Base-by-base conservation (phyloP, 164 flowering plant species). In the Umbellularia californica region DNA sequence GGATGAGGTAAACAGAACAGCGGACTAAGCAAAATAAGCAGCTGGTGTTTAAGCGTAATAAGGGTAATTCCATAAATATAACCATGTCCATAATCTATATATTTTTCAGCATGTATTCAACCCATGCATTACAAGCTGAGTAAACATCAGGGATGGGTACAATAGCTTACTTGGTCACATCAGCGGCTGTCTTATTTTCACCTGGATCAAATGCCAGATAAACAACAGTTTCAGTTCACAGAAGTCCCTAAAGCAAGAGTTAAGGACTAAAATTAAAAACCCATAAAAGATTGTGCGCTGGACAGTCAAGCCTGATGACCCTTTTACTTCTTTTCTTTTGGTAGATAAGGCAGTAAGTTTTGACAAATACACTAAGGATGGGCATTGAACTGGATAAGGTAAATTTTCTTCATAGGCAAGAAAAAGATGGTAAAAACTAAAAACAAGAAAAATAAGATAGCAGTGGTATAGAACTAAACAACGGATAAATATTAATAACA, bases 121-220 rank as follows among this genome's bases (percentile, higher is more conserved):
- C 33, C 15, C 25, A 69, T 12, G 28, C 17, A 41, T 69, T 23
- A 69, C 20, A 69, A 23, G 10, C 14, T 47, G 55, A 47, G 14
- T 23, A 70, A 70, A 24, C 20, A 67, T 24, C 22, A 63, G 60
- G 24, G 7, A 30, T 5, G 24, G 30, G 58, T 50, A 17, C 50
- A 70, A 58, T 51, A 71, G 72, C 71, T 81, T 89, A 93, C 97
- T 91, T 93, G 77, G 97, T 90, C 65, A 86, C 88, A 76, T 92
- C 97, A 70, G 94, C 50, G 60, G 81, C 87, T 30, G 83, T 60
- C 72, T 80, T 87, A 81, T 79, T 88, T 58, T 79, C 86, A 82
- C 92, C 95, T 89, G 87, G 33, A 60, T 35, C 33, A 72, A 41
- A 50, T 63, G 7, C 51, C 68, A 72, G 22, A 63, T 12, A 72